A percentile compares a stretch with the other conserved stretches of the same genome.
These are phyloP conservation scores for Micractinium conductrix DNA, from an alignment of 139 green algal genomes.

Conservation along the genomic window DNA sequence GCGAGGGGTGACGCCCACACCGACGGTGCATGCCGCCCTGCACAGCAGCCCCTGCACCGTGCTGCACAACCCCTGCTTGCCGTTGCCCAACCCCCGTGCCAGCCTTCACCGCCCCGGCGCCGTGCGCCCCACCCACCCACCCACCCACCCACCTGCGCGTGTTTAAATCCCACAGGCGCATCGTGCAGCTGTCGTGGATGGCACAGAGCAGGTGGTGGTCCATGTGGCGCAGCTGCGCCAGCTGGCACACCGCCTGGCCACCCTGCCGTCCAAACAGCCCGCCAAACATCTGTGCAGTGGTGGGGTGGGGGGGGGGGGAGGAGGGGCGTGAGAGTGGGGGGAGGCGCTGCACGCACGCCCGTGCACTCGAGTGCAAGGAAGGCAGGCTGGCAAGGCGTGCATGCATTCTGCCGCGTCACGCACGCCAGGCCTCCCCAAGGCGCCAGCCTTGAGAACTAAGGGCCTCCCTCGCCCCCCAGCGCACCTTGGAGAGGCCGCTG, in stretches of 20 bases:
- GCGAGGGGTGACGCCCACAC: not conserved
- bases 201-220: conserved; percentile 17
- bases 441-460: no score
- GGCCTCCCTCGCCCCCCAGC: no score
- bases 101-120: not conserved
- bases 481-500: not conserved
- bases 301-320: not conserved
- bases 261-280: conserved; percentile 19
- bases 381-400: no score
- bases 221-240: conserved; percentile 25
- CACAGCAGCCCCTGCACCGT: not conserved
- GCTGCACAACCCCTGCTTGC: not conserved
- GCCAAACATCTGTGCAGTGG: conserved; percentile 11
- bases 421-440: no score
- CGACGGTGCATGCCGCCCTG: not conserved
- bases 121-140: not conserved
- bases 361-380: no score
- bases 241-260: conserved; percentile 8
- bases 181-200: conserved; percentile 35
- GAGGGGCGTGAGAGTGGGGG: not conserved
- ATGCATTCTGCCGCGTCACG: no score
- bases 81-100: not conserved
- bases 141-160: conserved; percentile 18
- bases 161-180: conserved; percentile 62
- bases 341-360: no score